Percentiles rank a stretch among this genome's conserved stretches.
phyloP scores from a whole-genome alignment of 306 rosid species.

The Rosa chinensis region DNA sequence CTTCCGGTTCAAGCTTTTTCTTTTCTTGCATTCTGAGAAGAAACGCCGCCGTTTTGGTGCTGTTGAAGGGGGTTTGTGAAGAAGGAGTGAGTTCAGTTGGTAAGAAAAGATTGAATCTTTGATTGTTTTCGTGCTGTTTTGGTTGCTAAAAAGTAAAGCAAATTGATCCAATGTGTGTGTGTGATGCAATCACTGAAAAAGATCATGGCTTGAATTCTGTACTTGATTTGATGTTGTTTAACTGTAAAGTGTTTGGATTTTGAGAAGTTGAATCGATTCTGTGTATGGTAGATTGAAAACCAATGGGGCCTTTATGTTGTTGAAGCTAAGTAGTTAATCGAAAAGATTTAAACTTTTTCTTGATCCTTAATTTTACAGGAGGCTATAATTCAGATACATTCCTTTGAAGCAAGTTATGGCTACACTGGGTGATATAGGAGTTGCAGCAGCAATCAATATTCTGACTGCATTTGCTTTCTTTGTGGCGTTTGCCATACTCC shows the following conservation, averaged over 20 bases:
- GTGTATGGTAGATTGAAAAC: too few relatives aligned
- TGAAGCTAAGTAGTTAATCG: too few relatives aligned
- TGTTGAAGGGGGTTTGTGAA: not conserved
- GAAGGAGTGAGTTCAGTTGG: not conserved
- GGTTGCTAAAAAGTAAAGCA: not conserved
- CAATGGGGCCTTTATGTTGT: too few relatives aligned
- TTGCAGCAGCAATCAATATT: constrained; percentile 85
- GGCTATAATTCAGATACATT: not conserved
- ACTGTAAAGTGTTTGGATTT: not conserved
- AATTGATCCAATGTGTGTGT: not conserved
- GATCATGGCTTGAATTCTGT: not conserved
- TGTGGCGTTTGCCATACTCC: constrained; percentile 72
- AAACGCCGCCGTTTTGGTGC: not conserved
- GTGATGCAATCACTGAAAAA: not conserved
- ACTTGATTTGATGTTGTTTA: not conserved
- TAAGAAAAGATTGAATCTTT: not conserved
- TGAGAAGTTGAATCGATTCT: not conserved
- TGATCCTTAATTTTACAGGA: constrained; percentile 9
- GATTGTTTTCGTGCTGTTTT: not conserved
- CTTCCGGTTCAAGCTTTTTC: not conserved
- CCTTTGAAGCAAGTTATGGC: constrained; percentile 55
- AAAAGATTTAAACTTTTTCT: not conserved
- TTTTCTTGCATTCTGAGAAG: not conserved
- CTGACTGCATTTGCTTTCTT: constrained; percentile 77
- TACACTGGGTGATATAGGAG: constrained; percentile 70